Evolutionary conservation across 2,329 filamentous ascomycete genomes (phyloP), one percentile per base, ranked within the genome.

Genomic region (Fulvia fulva): DNA sequence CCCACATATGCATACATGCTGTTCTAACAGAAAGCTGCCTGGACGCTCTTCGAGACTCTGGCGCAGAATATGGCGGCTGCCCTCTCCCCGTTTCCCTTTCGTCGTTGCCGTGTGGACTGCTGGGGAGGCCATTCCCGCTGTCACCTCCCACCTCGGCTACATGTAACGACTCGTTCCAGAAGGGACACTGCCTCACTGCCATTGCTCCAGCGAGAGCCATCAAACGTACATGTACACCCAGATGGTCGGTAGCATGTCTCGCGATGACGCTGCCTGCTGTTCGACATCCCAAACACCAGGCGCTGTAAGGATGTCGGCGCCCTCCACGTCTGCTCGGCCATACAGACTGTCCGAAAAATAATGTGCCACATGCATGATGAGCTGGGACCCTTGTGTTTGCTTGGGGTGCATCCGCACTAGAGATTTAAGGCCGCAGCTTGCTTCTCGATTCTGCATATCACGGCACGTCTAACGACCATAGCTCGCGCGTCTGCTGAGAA

Each of bases 371-470:
- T 37, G 49, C 28, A 45, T 49, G 44, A n/a, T 23, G 44, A 47
- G 32, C 49, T 46, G 32, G 34, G 44, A 58, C 59, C 59, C 56
- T 55, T 51, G 55, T 23, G 46, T 50, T 25, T 53, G 34, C 53
- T 54, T 53, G 41, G 49, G 53, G 47, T 45, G 53, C 41, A 51
- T 56, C 34, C 28, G 53, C 53, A 41, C 43, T 46, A 47, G 47
- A 12, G 21, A 45, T 54, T 60, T 63, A 63, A 55, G 56, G 56
- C 59, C 57, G 53, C 59, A 63, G 61, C 61, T 63, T 32, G 30
- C 53, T 30, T 51, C 37, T 56, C 32, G 52, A 44, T 23, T 32
- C 12, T 47, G 23, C 43, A 53, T 14, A 23, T 26, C 54, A 46
- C 28, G 37, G 37, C 37, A 41, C 37, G 37, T 41, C 16, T 4